phyloP scores from a whole-genome alignment of 768 basidiomycete species.

The Leccinellum albellum region DNA sequence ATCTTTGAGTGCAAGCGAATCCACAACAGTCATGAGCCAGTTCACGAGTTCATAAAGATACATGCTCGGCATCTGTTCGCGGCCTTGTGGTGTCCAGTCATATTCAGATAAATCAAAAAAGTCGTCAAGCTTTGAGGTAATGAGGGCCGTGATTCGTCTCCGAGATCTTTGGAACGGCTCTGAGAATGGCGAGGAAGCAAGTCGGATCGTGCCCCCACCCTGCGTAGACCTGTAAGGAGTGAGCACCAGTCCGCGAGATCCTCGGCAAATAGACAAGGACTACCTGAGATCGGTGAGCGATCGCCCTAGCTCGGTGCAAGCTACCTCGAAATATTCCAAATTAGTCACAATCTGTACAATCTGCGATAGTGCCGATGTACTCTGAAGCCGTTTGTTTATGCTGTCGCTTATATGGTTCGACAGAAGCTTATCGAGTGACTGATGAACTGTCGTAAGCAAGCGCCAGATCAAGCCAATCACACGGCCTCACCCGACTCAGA shows the following conservation, averaged over 20 bases:
- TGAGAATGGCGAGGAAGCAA: slow-evolving; percentile 65
- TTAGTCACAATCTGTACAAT: slow-evolving; percentile 92
- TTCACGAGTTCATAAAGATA: slow-evolving; percentile 94
- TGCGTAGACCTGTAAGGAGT: slow-evolving; percentile 64
- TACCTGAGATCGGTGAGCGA: slow-evolving; percentile 82
- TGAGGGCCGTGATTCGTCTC: slow-evolving; percentile 73
- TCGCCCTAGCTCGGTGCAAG: slow-evolving; percentile 79
- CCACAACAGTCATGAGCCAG: slow-evolving; percentile 95
- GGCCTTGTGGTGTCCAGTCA: slow-evolving; percentile 77
- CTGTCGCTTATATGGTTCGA: slow-evolving; percentile 71
- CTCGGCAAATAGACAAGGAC: slow-evolving; percentile 8
- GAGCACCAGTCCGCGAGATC: not conserved
- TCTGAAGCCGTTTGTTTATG: slow-evolving; percentile 68
- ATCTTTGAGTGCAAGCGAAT: slow-evolving; percentile 81
- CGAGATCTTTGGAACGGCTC: slow-evolving; percentile 65
- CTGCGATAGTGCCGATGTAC: slow-evolving; percentile 79
- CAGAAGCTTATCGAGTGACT: slow-evolving; percentile 87
- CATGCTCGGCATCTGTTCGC: slow-evolving; percentile 81
- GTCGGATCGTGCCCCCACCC: slow-evolving; percentile 74
- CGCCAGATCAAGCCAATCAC: not conserved
- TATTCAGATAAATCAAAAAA: slow-evolving; percentile 96
- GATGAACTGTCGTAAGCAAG: slow-evolving; percentile 3
- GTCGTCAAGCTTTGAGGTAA: slow-evolving; percentile 88
- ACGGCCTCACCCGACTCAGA: slow-evolving; percentile 65
- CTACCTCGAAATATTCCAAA: slow-evolving; percentile 84